Percentiles rank a stretch among this genome's conserved stretches.
phyloP scores from a whole-genome alignment of 352 stramenopile species.

The Pythium aristosporum region DNA sequence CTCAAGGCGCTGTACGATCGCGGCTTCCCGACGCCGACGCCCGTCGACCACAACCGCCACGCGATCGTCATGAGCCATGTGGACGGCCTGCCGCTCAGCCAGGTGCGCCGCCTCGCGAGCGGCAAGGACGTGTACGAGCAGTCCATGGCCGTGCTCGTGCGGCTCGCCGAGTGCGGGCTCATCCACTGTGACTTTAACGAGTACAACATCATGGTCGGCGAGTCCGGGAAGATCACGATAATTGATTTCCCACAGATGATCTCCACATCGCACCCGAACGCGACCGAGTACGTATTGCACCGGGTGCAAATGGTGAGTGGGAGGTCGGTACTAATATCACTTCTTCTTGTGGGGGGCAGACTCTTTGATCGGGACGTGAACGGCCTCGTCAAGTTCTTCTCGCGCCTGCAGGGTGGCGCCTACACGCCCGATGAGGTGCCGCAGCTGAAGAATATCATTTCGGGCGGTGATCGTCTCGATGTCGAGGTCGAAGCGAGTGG shows the following conservation, averaged over 20 bases:
- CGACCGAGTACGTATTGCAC: slow-evolving; percentile 84
- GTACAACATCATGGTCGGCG: slow-evolving; percentile 99
- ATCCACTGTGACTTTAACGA: slow-evolving; percentile 99
- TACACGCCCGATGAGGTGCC: slow-evolving; percentile 66
- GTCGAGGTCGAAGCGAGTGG: slow-evolving; percentile 49
- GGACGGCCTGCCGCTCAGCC: slow-evolving; percentile 94
- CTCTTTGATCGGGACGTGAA: slow-evolving; percentile 95
- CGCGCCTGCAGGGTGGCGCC: slow-evolving; percentile 71
- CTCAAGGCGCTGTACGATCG: slow-evolving; percentile 97
- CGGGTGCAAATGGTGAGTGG: background rate
- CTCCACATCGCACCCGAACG: slow-evolving; percentile 97
- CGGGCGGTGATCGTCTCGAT: slow-evolving; percentile 34
- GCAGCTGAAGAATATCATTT: slow-evolving; percentile 35
- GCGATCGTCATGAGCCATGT: slow-evolving; percentile 97
- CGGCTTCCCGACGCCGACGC: slow-evolving; percentile 96
- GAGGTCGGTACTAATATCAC: background rate
- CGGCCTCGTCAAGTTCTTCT: slow-evolving; percentile 96
- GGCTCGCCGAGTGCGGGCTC: slow-evolving; percentile 96
- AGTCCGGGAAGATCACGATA: slow-evolving; percentile 94
- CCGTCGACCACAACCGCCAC: slow-evolving; percentile 98
- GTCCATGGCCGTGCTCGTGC: slow-evolving; percentile 94
- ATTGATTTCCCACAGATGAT: slow-evolving; percentile 99
- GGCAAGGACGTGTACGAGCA: slow-evolving; percentile 95
- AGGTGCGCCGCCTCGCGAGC: slow-evolving; percentile 91
- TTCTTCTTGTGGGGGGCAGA: slow-evolving; percentile 26